Conservation (phyloP, 257 asterid species). For the Apocynum venetum region DNA sequence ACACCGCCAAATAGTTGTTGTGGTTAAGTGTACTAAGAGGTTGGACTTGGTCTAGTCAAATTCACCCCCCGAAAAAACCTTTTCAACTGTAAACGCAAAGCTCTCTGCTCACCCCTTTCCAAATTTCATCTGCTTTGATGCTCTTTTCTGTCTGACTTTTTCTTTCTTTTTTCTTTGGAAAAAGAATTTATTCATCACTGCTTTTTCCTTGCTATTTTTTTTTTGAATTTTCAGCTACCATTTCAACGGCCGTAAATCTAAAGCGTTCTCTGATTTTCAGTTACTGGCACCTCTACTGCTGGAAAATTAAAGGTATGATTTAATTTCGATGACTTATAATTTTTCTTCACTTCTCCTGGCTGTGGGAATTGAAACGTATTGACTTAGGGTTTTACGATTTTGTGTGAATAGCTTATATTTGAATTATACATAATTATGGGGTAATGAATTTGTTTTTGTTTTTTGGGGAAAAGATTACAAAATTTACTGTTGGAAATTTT, state of each 20-base stretch:
- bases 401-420: not conserved
- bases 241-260: not conserved
- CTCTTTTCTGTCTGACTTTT: not conserved
- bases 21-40: not conserved
- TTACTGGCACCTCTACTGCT: not conserved
- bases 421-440: not conserved
- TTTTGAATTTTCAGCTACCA: not conserved
- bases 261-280: not conserved
- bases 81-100: conserved; percentile 9
- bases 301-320: conserved; percentile 15
- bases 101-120: not conserved
- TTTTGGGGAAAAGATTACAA: not conserved
- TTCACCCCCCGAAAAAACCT: conserved; percentile 1
- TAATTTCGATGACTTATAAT: not conserved
- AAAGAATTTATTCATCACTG: not conserved
- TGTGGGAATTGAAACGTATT: not conserved
- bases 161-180: not conserved
- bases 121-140: conserved; percentile 1
- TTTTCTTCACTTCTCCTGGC: not conserved
- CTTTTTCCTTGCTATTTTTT: not conserved
- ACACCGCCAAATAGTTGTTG: too few species aligned
- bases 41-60: conserved; percentile 29
- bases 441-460: not conserved
- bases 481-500: not conserved
- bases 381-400: conserved; percentile 5